Evolutionary conservation across 129 eudicot species (phyloP).

Genomic region (Saussurea involucrata): DNA sequence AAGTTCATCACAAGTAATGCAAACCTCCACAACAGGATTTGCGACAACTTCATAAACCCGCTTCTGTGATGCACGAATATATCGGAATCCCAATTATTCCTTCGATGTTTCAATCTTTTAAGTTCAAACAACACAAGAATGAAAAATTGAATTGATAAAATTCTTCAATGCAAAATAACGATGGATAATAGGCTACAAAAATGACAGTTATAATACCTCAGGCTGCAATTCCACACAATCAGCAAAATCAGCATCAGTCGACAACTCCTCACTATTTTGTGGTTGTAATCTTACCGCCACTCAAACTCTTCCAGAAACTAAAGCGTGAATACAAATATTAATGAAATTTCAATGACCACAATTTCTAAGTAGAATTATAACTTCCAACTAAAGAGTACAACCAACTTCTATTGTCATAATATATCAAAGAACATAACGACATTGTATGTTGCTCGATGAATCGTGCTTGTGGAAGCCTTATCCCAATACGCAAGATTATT

Average conservation of each 20-base stretch:
- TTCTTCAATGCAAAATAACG: background rate
- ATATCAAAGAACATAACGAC: no score
- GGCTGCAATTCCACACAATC: slow-evolving; percentile 98
- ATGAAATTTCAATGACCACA: no score
- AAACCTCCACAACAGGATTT: slow-evolving; percentile 95
- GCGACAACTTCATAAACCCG: slow-evolving; percentile 98
- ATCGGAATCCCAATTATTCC: slow-evolving; percentile 95
- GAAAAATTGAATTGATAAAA: background rate
- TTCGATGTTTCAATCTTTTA: slow-evolving; percentile 74
- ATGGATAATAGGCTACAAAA: background rate
- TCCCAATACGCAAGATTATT: background rate
- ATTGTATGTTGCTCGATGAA: no score
- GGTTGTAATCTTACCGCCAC: slow-evolving; percentile 95
- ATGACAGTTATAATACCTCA: slow-evolving; percentile 52
- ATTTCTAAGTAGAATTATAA: no score
- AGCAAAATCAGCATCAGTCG: slow-evolving; percentile 92
- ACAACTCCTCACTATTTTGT: slow-evolving; percentile 79
- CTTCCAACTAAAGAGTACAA: no score
- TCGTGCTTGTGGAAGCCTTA: no score
- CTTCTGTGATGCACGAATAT: slow-evolving; percentile 92
- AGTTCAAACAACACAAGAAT: slow-evolving; percentile 43
- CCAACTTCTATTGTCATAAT: no score
- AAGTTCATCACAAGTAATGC: background rate
- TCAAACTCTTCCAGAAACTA: slow-evolving; percentile 90
- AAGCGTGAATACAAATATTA: background rate